Conservation (phyloP, 352 stramenopile species). For the Pythium myriotylum region DNA sequence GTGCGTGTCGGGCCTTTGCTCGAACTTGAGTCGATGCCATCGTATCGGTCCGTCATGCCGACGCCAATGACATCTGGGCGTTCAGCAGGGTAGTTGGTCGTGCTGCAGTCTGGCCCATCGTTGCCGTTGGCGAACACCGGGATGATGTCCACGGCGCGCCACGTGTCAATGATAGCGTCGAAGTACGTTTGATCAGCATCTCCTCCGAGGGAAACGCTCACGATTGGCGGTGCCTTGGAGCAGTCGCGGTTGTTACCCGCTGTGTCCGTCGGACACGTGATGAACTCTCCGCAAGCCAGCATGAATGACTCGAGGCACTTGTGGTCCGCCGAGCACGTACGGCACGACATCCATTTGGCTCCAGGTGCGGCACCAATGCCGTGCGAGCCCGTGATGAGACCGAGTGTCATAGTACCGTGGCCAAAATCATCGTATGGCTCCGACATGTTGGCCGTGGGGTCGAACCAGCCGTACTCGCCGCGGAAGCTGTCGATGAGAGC, state of each 20-base stretch:
- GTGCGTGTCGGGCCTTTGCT: conserved; percentile 17
- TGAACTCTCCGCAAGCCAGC: too few species aligned
- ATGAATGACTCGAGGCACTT: too few species aligned
- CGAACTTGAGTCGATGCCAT: conserved; percentile 13
- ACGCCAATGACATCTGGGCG: too few species aligned
- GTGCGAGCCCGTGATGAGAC: conserved; percentile 5
- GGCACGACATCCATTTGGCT: conserved; percentile 12
- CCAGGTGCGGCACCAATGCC: conserved; percentile 14
- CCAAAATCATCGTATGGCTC: conserved; percentile 25
- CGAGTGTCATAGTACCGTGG: conserved; percentile 23
- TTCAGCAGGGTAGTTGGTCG: too few species aligned
- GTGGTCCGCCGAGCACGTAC: conserved; percentile 1
- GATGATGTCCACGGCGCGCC: conserved; percentile 31
- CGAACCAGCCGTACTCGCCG: conserved; percentile 21
- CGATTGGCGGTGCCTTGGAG: conserved; percentile 23
- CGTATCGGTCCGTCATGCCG: conserved; percentile 20
- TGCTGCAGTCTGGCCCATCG: conserved; percentile 15
- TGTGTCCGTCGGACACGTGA: too few species aligned
- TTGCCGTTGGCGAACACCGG: conserved; percentile 33
- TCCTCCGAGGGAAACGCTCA: conserved; percentile 30
- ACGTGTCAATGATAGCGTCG: conserved; percentile 14
- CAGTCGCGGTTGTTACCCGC: too few species aligned
- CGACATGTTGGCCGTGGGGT: conserved; percentile 23
- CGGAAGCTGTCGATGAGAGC: conserved; percentile 15
- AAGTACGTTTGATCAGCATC: conserved; percentile 15